A percentile compares a stretch with the other conserved stretches of the same genome.
These are phyloP conservation scores for Myriangium duriaei DNA, from an alignment of 2,329 filamentous ascomycete species.

Conservation along the genomic window DNA sequence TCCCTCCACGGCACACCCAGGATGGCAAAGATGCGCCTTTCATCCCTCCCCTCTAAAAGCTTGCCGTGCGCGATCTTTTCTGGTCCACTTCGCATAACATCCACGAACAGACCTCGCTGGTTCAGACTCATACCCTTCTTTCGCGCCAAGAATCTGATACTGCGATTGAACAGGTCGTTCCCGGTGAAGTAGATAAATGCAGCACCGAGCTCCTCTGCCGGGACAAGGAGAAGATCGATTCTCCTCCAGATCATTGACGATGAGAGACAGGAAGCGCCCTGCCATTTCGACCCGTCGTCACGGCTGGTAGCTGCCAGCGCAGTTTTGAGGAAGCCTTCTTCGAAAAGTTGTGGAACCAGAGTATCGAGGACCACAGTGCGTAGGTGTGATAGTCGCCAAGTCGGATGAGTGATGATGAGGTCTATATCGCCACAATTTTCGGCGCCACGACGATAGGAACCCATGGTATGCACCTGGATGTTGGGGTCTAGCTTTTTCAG, in stretches of 20 bases:
- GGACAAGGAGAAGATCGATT: slow-evolving; percentile 76
- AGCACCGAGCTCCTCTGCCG: slow-evolving; percentile 64
- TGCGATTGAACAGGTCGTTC: slow-evolving; percentile 88
- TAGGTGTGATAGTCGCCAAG: slow-evolving; percentile 46
- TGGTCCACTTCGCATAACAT: slow-evolving; percentile 49
- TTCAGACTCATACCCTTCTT: slow-evolving; percentile 78
- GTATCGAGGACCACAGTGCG: slow-evolving; percentile 47
- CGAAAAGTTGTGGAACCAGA: slow-evolving; percentile 51
- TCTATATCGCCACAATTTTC: slow-evolving; percentile 70
- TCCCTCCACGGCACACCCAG: slow-evolving; percentile 76
- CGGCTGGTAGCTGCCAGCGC: slow-evolving; percentile 46
- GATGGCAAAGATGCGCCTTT: slow-evolving; percentile 68
- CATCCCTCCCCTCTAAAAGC: slow-evolving; percentile 60
- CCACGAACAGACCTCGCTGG: slow-evolving; percentile 64
- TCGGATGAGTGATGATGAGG: slow-evolving; percentile 61
- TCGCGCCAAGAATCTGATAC: slow-evolving; percentile 64
- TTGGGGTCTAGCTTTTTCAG: slow-evolving; percentile 48
- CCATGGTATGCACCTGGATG: slow-evolving; percentile 63
- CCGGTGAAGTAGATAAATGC: slow-evolving; percentile 92
- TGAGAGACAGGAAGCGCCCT: slow-evolving; percentile 68
- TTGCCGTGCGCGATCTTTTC: slow-evolving; percentile 54
- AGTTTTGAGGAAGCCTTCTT: slow-evolving; percentile 53
- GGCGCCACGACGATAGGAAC: slow-evolving; percentile 74
- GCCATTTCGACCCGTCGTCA: slow-evolving; percentile 65
- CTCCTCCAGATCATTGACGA: slow-evolving; percentile 55